A percentile compares a stretch with the other conserved stretches of the same genome.
Conservation (phyloP, 73 alveolate species). For the Paramecium biaurelia region DNA sequence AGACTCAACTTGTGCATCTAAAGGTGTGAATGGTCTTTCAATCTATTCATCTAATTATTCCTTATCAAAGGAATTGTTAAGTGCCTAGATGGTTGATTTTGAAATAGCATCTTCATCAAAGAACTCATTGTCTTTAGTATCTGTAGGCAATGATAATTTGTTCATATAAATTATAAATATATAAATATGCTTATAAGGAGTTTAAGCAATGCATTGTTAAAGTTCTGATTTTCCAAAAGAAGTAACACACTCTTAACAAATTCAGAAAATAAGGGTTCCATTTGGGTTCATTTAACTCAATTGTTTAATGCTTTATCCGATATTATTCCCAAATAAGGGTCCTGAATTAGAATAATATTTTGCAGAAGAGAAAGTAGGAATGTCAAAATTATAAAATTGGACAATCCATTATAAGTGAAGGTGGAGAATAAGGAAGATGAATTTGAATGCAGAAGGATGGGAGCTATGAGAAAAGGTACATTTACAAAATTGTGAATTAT, state of each 20-base stretch:
- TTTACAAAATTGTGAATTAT: not conserved
- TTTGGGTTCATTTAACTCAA: not conserved
- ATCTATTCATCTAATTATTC: constrained; percentile 13
- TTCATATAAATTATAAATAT: not conserved
- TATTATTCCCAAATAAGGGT: constrained; percentile 67
- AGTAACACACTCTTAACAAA: not conserved
- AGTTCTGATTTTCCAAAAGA: not conserved
- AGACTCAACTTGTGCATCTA: not conserved
- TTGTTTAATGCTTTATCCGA: constrained; percentile 46
- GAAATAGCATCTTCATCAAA: constrained; percentile 53
- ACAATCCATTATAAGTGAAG: too few species aligned
- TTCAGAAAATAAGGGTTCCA: not conserved
- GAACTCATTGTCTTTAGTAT: constrained; percentile 7
- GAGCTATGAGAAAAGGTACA: constrained; percentile 18
- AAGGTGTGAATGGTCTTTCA: constrained; percentile 44
- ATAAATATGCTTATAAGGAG: not conserved
- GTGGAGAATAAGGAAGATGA: not conserved
- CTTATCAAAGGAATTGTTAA: constrained; percentile 42
- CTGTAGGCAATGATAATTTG: not conserved
- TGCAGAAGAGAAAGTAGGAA: constrained; percentile 91
- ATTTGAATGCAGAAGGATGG: constrained; percentile 46
- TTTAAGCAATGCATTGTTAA: not conserved
- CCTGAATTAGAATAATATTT: constrained; percentile 72
- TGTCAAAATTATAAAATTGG: constrained; percentile 80
- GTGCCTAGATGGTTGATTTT: constrained; percentile 15